Base-by-base conservation (phyloP, 1,139 yeast genomes). In the Citeromyces hawaiiensis region DNA sequence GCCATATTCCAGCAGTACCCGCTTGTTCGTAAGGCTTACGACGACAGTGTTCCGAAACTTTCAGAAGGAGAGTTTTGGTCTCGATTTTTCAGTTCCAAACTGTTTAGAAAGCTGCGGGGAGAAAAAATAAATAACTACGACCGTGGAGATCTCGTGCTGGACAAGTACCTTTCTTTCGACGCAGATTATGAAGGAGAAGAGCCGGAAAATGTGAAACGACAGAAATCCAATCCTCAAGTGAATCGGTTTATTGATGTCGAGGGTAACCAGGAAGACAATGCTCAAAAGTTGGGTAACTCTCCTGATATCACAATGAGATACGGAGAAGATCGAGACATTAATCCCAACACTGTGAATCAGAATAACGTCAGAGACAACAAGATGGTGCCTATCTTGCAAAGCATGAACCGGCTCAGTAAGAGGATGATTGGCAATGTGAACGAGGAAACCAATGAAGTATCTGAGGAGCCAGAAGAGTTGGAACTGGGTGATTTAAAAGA, bases 51-150 rank as follows among this genome's bases (percentile, higher is more conserved):
- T 2, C 98, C 98, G 0, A 79, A 80, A 46, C 69, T 91, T 44
- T 70, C 73, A 39, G 97, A 88, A 56, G 91, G 93, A 32, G 94
- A 83, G 52, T 91, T 91, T 50, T 91, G 99, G 98, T 83, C 94
- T n/a, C 66, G 97, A 45, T 93, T 91, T 53, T 91, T 91, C 64
- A 79, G 85, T 50, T 86, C 96, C 1, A 80, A 87, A 50, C 61
- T 91, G 44, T 91, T 88, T 54, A 69, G 96, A 49, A 73, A 91
- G 51, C 64, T 91, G 35, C 70, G 96, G 53, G 98, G 99, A 44
- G 98, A 91, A 54, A 79, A 78, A 48, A 72, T 86, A 40, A 75
- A 77, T 51, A 60, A 73, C 2, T 79, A 77, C 48, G 87, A 83
- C 47, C 70, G 94, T 45, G 88, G 93, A 40, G 98, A 91, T 57